Conservation (phyloP, 2,329 filamentous ascomycete species). For the Fusarium albidum region DNA sequence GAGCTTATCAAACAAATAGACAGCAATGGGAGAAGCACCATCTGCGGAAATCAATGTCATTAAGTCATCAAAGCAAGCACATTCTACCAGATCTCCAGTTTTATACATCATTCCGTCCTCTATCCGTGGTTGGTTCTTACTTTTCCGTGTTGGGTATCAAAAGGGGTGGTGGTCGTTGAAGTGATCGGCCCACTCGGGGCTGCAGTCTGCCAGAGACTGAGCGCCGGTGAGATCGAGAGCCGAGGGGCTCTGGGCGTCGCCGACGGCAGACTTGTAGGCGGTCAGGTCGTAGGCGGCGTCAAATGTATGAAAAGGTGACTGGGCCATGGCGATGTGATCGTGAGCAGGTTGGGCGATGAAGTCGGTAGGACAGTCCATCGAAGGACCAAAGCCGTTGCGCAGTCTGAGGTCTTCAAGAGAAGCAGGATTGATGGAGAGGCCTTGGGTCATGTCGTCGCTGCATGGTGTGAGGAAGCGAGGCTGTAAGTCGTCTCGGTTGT, state of each 20-base stretch:
- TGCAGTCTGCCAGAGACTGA: conserved; percentile 39
- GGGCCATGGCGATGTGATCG: conserved; percentile 42
- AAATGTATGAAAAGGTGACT: conserved; percentile 51
- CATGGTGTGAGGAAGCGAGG: conserved; percentile 60
- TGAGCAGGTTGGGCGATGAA: conserved; percentile 41
- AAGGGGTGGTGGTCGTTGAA: conserved; percentile 42
- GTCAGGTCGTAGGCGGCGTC: conserved; percentile 51
- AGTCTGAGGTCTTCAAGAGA: conserved; percentile 41
- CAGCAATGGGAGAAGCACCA: conserved; percentile 15
- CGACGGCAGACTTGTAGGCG: conserved; percentile 43
- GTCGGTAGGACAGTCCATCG: conserved; percentile 39
- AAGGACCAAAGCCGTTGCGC: conserved; percentile 40
- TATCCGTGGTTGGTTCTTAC: conserved; percentile 25
- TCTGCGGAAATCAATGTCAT: conserved; percentile 36
- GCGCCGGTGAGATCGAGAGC: conserved; percentile 36
- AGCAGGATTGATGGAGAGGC: conserved; percentile 39
- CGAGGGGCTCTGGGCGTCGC: conserved; percentile 40
- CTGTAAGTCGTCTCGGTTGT: conserved; percentile 47
- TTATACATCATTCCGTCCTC: conserved; percentile 38
- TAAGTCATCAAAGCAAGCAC: conserved; percentile 41
- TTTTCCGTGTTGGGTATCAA: conserved; percentile 41
- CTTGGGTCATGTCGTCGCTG: conserved; percentile 57
- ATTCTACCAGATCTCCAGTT: conserved; percentile 37
- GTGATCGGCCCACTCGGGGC: conserved; percentile 43
- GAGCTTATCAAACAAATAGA: conserved; percentile 6